These are phyloP conservation scores for Paramecium sonneborni DNA, from an alignment of 73 alveolate genomes.

Conservation along the genomic window DNA sequence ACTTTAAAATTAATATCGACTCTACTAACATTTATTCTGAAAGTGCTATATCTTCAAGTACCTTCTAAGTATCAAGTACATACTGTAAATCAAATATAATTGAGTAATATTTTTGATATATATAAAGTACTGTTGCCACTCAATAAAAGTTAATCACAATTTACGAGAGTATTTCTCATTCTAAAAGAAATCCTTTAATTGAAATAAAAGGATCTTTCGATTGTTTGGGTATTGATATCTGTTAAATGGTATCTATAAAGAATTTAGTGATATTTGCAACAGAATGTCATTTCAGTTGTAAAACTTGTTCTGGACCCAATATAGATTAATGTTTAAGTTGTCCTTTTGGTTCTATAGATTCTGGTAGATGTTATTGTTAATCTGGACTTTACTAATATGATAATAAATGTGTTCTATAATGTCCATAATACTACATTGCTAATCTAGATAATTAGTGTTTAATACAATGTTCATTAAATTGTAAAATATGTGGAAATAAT, in stretches of 20 bases:
- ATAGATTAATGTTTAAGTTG: not conserved
- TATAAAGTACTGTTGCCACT: not conserved
- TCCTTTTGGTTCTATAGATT: not conserved
- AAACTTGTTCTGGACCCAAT: constrained; percentile 10
- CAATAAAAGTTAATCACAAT: not conserved
- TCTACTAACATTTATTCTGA: not conserved
- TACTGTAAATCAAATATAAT: not conserved
- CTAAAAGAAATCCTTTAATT: not conserved
- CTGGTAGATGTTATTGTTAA: constrained; percentile 12
- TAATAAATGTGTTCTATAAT: not conserved
- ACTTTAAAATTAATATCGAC: not conserved
- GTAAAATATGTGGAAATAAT: not conserved
- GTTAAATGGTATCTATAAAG: not conserved
- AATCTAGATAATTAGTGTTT: not conserved
- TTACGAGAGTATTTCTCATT: not conserved
- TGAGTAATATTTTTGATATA: not conserved
- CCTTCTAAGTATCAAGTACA: not conserved
- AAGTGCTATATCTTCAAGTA: not conserved
- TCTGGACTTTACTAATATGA: not conserved
- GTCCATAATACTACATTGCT: not conserved
- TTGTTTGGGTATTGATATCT: not conserved
- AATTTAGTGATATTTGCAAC: not conserved
- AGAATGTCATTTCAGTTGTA: not conserved
- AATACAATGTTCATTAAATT: constrained; percentile 3
- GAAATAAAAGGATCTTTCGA: not conserved